Evolutionary conservation across 441 rosid species (phyloP), one percentile per base, ranked within the genome.

Genomic region (Euphorbia corollata): DNA sequence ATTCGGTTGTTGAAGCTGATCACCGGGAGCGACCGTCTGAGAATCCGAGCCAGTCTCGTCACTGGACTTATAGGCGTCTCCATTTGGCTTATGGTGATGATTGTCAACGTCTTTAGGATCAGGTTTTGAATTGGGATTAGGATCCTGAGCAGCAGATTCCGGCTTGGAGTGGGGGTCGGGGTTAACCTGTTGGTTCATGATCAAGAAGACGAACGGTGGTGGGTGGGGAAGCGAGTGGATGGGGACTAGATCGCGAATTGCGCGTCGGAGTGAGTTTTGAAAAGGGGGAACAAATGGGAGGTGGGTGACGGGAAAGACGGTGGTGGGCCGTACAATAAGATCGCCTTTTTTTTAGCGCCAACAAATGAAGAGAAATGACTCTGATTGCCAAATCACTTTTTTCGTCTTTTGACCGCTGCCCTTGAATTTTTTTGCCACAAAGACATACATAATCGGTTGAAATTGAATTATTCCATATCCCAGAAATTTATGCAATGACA

Each of bases 131-230:
- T 74, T 61, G 18, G 72, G 70, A 18, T 72, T 50, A 48, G 73
- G 68, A 69, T 70, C 78, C 16, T 68, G 71, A 10, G 18, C 65
- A 32, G 72, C 60, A 38, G 78, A 59, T 27, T 81, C 83, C 51
- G 73, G 45, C 54, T 71, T 78, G 59, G 41, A 59, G 27, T 77
- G 79, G 23, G 59, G 47, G 59, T 79, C 84, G 61, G 64, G 58
- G 77, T 80, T 80, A 24, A 80, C 51, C 68, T 69, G 77, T 58
- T 72, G 71, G 48, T 82, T 84, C 90, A 86, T 86, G 39, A 0
- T 65, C n/a, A 8, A 36, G 20, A 19, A 19, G 61, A 4, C 15
- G 24, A 7, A 50, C 59, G 66, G 61, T 19, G 51, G 64, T 51
- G 74, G 71, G 73, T 71, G 45, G 27, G 34, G 38, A 9, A 12